Base-by-base conservation (phyloP, 2,329 filamentous ascomycete genomes). In the Bipolaris gigantea region DNA sequence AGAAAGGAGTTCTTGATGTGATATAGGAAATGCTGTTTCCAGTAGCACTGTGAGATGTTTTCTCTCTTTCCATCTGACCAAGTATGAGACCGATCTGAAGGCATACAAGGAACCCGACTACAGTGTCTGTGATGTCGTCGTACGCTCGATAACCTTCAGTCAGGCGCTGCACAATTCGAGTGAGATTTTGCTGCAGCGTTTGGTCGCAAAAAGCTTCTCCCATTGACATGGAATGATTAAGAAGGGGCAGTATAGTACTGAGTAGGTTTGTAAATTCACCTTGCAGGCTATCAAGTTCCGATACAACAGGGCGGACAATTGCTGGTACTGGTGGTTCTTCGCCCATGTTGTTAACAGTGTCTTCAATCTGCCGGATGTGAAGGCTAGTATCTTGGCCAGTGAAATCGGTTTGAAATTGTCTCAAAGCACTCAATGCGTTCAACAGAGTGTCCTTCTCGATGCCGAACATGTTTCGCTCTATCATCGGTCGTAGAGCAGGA, bases 191-290 rank as follows among this genome's bases (percentile, higher is more conserved):
- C 45, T 79, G 79, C 30, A 83, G 45, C 54, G 67, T 72, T 63
- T 71, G 34, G 49, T 73, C 71, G 48, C 63, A 36, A 41, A 64
- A 55, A 33, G 71, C 62, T 34, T 71, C 68, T 33, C 62, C 52
- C 2, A 56, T 47, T 3, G 58, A 65, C 52, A 71, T 64, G 0
- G 58, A 56, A 13, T 59, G 61, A 32, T 60, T 62, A 1, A 70
- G 45, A 1, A 75, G 39, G 21, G 69, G 70, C 23, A 69, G 61
- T 18, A 73, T 61, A 23, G 73, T 63, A 11, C 66, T 70, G 36
- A 95, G 76, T 23, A 95, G 76, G 57, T 89, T 92, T 48, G 82
- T 84, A 65, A 97, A 93, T 63, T 97, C 91, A 8, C 88, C 88
- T 63, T 97, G 92, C 4, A 97, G 77, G 39, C 87, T 78, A 49